Percentiles rank a stretch among this genome's conserved stretches.
phyloP scores from a whole-genome alignment of 2,329 filamentous ascomycete species.

The Colletotrichum gloeosporioides region DNA sequence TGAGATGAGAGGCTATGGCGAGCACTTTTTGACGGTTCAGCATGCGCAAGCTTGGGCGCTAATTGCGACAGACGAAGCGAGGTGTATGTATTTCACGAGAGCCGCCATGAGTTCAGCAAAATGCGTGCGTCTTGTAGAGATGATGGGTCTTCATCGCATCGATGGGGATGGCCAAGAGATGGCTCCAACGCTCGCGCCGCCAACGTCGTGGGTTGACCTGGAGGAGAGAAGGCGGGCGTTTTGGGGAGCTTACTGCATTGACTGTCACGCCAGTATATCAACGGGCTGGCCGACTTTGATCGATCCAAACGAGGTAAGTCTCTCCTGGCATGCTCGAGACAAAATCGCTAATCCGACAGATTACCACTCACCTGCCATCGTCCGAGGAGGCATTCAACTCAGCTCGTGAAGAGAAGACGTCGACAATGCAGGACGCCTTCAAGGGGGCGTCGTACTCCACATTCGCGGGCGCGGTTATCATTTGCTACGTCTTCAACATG shows the following conservation, averaged over 20 bases:
- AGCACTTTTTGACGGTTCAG: constrained; percentile 77
- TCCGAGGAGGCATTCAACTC: constrained; percentile 78
- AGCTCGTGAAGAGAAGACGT: constrained; percentile 66
- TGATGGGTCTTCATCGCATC: constrained; percentile 84
- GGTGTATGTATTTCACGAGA: constrained; percentile 81
- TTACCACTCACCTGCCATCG: constrained; percentile 80
- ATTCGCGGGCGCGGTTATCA: constrained; percentile 74
- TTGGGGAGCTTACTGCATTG: constrained; percentile 83
- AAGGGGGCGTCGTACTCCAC: constrained; percentile 68
- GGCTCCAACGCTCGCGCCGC: constrained; percentile 75
- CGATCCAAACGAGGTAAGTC: constrained; percentile 67
- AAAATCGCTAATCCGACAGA: constrained; percentile 40
- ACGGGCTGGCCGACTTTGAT: constrained; percentile 90
- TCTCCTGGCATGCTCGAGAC: not conserved
- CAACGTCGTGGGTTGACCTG: constrained; percentile 79
- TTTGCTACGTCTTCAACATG: constrained; percentile 80
- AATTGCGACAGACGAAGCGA: constrained; percentile 81
- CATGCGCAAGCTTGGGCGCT: constrained; percentile 84
- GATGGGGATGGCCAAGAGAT: constrained; percentile 71
- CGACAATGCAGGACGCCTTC: constrained; percentile 69
- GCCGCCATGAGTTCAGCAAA: constrained; percentile 83
- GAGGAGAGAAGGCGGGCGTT: constrained; percentile 83
- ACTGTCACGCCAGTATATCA: constrained; percentile 85
- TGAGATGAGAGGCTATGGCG: constrained; percentile 85
- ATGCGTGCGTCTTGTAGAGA: constrained; percentile 73